phyloP scores from a whole-genome alignment of 139 green algal genomes.

The Picochlorum sp. region DNA sequence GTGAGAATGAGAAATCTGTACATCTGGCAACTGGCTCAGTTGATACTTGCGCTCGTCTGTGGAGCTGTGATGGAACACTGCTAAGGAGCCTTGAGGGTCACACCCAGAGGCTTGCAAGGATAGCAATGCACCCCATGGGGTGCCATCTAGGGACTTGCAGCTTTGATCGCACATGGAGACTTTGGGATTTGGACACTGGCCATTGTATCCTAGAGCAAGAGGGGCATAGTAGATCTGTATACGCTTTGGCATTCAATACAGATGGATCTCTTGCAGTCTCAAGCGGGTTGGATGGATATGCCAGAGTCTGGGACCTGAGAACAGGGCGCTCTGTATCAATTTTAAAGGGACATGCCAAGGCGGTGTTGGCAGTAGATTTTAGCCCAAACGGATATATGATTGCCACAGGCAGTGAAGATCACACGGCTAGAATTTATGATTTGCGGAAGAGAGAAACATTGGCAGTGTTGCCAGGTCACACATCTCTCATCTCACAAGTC shows the following conservation, averaged over 20 bases:
- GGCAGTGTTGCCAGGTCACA: slow-evolving; percentile 75
- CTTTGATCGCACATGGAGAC: slow-evolving; percentile 91
- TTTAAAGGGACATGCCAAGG: slow-evolving; percentile 85
- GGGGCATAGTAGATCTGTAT: slow-evolving; percentile 86
- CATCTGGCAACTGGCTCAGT: slow-evolving; percentile 55
- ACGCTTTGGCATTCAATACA: slow-evolving; percentile 73
- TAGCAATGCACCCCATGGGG: slow-evolving; percentile 87
- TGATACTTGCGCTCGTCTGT: slow-evolving; percentile 58
- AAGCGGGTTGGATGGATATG: slow-evolving; percentile 71
- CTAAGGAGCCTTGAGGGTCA: slow-evolving; percentile 67
- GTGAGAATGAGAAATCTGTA: slow-evolving; percentile 6
- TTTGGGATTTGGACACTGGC: slow-evolving; percentile 88
- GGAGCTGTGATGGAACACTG: slow-evolving; percentile 38
- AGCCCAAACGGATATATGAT: slow-evolving; percentile 76
- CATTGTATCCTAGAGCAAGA: slow-evolving; percentile 89
- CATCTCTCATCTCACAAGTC: slow-evolving; percentile 60
- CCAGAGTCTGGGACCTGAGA: slow-evolving; percentile 84
- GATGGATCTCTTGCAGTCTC: slow-evolving; percentile 72
- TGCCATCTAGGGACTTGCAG: slow-evolving; percentile 63
- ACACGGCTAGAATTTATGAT: slow-evolving; percentile 81
- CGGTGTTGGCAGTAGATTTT: slow-evolving; percentile 79
- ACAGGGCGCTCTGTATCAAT: slow-evolving; percentile 71
- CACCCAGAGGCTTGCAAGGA: slow-evolving; percentile 66
- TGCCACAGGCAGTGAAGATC: slow-evolving; percentile 70
- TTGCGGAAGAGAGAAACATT: slow-evolving; percentile 62